Evolutionary conservation across 2,329 filamentous ascomycete species (phyloP).

Genomic region (Amauroascus niger): DNA sequence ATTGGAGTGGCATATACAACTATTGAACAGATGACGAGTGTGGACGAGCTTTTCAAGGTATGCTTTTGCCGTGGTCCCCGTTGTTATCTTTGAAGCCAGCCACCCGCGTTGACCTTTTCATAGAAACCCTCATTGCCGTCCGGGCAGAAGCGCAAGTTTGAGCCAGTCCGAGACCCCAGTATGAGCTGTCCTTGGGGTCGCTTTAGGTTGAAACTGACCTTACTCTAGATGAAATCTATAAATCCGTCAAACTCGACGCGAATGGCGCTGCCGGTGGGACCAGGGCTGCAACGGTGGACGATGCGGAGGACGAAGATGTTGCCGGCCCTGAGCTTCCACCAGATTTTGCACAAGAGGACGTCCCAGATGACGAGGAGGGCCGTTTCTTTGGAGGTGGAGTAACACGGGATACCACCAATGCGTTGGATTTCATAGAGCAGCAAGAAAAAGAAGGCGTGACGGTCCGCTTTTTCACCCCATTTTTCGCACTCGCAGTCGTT

Average conservation of each 20-base stretch:
- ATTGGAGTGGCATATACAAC: background rate
- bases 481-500: background rate
- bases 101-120: slow-evolving; percentile 16
- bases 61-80: background rate
- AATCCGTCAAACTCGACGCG: slow-evolving; percentile 47
- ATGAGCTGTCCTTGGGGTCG: slow-evolving; percentile 17
- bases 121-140: slow-evolving; percentile 42
- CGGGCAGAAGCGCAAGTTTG: slow-evolving; percentile 50
- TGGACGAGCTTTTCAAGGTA: slow-evolving; percentile 54
- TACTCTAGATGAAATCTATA: slow-evolving; percentile 46
- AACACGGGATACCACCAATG: slow-evolving; percentile 66
- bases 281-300: slow-evolving; percentile 39
- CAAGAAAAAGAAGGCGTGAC: slow-evolving; percentile 47
- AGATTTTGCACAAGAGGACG: slow-evolving; percentile 49
- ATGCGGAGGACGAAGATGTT: slow-evolving; percentile 40
- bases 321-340: slow-evolving; percentile 49
- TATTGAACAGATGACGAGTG: slow-evolving; percentile 40
- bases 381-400: slow-evolving; percentile 94
- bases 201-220: background rate
- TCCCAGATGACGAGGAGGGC: slow-evolving; percentile 74
- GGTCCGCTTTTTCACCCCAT: slow-evolving; percentile 22
- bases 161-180: slow-evolving; percentile 45
- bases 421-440: slow-evolving; percentile 78
- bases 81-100: background rate
- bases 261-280: slow-evolving; percentile 43